Percentiles rank a stretch among this genome's conserved stretches.
phyloP scores from a whole-genome alignment of 495 filamentous ascomycete species.

The Trichoderma parareesei region DNA sequence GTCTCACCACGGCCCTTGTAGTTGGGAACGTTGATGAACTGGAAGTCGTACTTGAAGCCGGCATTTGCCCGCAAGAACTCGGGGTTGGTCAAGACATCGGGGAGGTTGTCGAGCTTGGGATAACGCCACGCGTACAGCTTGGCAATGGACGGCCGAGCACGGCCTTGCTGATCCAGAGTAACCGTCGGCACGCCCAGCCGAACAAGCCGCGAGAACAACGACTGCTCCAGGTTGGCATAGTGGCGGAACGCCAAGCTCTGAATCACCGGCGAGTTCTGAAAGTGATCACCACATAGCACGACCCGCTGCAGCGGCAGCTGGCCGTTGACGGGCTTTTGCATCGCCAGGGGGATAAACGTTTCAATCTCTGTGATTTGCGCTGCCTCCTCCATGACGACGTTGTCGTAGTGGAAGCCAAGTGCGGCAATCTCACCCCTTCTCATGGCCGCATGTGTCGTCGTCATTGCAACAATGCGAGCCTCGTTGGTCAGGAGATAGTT shows the following conservation, averaged over 20 bases:
- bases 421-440: conserved; percentile 82
- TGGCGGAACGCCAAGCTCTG: conserved; percentile 94
- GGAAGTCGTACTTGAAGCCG: conserved; percentile 87
- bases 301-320: conserved; percentile 73
- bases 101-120: conserved; percentile 67
- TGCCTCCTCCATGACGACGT: conserved; percentile 97
- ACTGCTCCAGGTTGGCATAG: conserved; percentile 93
- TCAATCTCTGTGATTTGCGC: conserved; percentile 98
- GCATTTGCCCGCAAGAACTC: conserved; percentile 84
- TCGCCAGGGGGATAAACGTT: conserved; percentile 85
- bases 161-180: conserved; percentile 86
- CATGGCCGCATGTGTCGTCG: conserved; percentile 97
- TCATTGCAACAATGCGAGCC: conserved; percentile 96
- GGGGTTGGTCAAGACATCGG: conserved; percentile 52
- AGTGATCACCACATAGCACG: conserved; percentile 90
- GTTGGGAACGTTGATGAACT: conserved; percentile 93
- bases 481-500: conserved; percentile 95
- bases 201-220: conserved; percentile 83
- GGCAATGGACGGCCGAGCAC: conserved; percentile 77
- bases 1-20: conserved; percentile 87
- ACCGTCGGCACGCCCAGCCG: conserved; percentile 84
- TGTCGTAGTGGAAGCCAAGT: conserved; percentile 94
- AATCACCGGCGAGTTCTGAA: conserved; percentile 92
- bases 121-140: conserved; percentile 94
- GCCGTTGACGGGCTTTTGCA: conserved; percentile 74